Evolutionary conservation across 148 eudicot genomes (phyloP).

Genomic region (Rhododendron williamsianum): DNA sequence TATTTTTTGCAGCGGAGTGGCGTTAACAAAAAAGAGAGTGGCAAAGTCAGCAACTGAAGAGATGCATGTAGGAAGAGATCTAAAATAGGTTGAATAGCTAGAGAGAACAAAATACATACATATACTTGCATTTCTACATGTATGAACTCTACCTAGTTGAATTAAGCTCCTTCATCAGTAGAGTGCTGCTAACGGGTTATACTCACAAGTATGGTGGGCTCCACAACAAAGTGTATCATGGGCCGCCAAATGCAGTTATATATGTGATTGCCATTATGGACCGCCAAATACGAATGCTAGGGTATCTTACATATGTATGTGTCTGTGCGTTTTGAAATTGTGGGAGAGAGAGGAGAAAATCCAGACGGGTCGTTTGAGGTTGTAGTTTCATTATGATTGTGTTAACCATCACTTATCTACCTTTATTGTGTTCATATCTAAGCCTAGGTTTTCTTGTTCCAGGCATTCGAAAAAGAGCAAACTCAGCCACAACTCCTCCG

Average conservation of each 20-base stretch:
- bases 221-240: background rate
- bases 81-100: background rate
- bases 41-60: no score
- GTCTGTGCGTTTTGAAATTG: no score
- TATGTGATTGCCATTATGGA: background rate
- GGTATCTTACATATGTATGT: no score
- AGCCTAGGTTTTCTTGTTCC: background rate
- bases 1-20: no score
- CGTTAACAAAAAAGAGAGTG: no score
- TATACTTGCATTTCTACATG: background rate
- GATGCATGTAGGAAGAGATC: background rate
- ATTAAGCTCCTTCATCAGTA: background rate
- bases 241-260: no score
- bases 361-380: no score
- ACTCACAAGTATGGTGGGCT: background rate
- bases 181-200: background rate
- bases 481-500: background rate
- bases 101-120: background rate
- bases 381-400: background rate
- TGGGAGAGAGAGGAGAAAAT: no score
- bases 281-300: no score
- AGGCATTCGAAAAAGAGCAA: background rate
- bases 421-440: background rate
- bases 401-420: background rate
- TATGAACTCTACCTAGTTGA: background rate